Evolutionary conservation across 306 rosid genomes (phyloP), one percentile per base, ranked within the genome.

Genomic region (Fagus sylvatica): DNA sequence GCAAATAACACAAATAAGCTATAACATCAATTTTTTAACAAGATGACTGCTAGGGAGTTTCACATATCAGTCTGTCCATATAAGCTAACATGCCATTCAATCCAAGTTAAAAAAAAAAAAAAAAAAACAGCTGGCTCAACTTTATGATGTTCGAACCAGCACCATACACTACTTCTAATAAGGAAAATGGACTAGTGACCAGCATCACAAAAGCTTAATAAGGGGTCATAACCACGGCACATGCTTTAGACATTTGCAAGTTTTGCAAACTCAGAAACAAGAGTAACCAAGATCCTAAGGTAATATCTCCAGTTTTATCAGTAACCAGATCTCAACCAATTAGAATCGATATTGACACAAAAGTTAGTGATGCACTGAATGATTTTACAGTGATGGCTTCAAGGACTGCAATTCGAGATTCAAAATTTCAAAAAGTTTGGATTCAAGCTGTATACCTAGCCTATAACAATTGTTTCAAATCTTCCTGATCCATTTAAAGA

Each of bases 191-290:
- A 33, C 36, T 0, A 34, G 22, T 34, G 19, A 62, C 37, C 67
- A 60, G 67, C 43, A 62, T 62, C 69, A 4, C 69, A 62, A 40
- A 42, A 34, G 69, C 69, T 62, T 33, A 65, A 65, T 2, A 62
- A 34, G 36, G 69, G 19, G 41, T 62, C 42, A 62, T 15, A 32
- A 4, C 40, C 17, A 3, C 1, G 17, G 69, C 19, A 34, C 13
- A 33, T 6, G 2, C 22, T 13, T 39, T 37, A 7, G 70, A 16
- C 48, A 65, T 65, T 57, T 9, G 5, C 62, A 28, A 22, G 36
- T 57, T 57, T 37, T 36, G 70, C 70, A 36, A 9, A 65, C 22
- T 10, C 37, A 33, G 41, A 60, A 60, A 30, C 39, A 34, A 64
- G 69, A 64, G 30, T 64, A 37, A 64, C 69, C 4, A 64, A 1